These are phyloP conservation scores for Myxozyma udenii DNA, from an alignment of 805 yeast genomes.

Conservation along the genomic window DNA sequence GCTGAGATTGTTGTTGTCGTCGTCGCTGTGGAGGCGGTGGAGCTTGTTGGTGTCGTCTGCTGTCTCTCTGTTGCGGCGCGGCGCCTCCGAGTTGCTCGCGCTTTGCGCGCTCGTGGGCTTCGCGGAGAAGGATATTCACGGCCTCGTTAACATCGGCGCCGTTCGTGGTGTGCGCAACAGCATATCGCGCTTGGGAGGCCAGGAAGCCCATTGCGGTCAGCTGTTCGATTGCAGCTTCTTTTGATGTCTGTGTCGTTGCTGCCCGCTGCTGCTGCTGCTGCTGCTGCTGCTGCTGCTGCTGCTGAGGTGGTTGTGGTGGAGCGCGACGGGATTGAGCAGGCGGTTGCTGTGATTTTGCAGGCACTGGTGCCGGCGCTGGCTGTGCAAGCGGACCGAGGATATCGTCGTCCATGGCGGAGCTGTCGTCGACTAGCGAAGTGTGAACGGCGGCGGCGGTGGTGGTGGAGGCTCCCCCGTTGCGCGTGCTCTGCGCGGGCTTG, in stretches of 20 bases:
- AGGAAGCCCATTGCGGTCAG: slow-evolving; percentile 78
- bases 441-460: too few relatives aligned
- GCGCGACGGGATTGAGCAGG: slow-evolving; percentile 1
- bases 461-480: too few relatives aligned
- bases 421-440: too few relatives aligned
- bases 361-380: slow-evolving; percentile 9
- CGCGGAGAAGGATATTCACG: slow-evolving; percentile 61
- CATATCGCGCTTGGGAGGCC: slow-evolving; percentile 55
- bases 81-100: slow-evolving; percentile 12
- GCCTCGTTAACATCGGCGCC: slow-evolving; percentile 65
- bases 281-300: slow-evolving; percentile 2
- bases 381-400: slow-evolving; percentile 31
- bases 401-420: too few relatives aligned
- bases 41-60: neutral
- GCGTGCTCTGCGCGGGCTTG: neutral
- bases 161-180: slow-evolving; percentile 50
- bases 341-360: neutral
- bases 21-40: neutral
- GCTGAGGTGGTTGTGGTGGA: neutral
- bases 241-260: neutral
- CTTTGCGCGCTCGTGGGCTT: slow-evolving; percentile 48
- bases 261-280: neutral
- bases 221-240: slow-evolving; percentile 54
- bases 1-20: neutral
- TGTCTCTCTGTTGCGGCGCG: neutral